phyloP scores from a whole-genome alignment of 345 rosid species.

The Populus tremula region DNA sequence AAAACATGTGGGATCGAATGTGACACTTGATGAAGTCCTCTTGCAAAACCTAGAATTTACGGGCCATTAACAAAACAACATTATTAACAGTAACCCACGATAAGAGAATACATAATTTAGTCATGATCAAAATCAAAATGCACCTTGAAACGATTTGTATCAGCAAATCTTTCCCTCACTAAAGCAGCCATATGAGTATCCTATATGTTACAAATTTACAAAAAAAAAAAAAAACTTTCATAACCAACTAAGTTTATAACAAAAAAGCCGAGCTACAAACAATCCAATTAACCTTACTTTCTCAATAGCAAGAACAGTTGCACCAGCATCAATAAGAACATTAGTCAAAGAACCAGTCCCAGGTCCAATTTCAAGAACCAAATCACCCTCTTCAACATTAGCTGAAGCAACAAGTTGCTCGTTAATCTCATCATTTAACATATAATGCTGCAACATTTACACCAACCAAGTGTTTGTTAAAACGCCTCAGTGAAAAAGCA shows the following conservation, averaged over 20 bases:
- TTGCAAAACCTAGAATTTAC: constrained; percentile 57
- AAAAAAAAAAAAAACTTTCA: background rate
- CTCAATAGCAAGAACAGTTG: constrained; percentile 74
- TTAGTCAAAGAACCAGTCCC: constrained; percentile 93
- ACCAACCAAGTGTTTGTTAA: constrained; percentile 25
- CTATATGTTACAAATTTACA: constrained; percentile 31
- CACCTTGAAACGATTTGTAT: constrained; percentile 56
- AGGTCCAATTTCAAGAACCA: constrained; percentile 89
- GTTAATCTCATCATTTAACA: constrained; percentile 81
- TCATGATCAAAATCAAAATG: background rate
- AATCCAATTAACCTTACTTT: constrained; percentile 41
- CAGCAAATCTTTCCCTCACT: constrained; percentile 64
- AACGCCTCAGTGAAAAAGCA: constrained; percentile 6
- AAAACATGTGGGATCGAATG: constrained; percentile 58
- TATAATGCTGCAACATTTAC: constrained; percentile 62
- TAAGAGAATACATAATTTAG: background rate
- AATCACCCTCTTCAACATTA: constrained; percentile 62
- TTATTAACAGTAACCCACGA: background rate
- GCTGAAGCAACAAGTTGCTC: constrained; percentile 59
- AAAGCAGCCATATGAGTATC: constrained; percentile 83
- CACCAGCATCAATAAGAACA: constrained; percentile 61
- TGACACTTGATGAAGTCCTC: constrained; percentile 82
- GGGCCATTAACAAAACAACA: background rate
- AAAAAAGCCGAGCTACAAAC: background rate
- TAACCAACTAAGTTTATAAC: background rate